These are phyloP conservation scores for Emmonsiellopsis sp. DNA, from an alignment of 2,329 filamentous ascomycete species.

Conservation along the genomic window DNA sequence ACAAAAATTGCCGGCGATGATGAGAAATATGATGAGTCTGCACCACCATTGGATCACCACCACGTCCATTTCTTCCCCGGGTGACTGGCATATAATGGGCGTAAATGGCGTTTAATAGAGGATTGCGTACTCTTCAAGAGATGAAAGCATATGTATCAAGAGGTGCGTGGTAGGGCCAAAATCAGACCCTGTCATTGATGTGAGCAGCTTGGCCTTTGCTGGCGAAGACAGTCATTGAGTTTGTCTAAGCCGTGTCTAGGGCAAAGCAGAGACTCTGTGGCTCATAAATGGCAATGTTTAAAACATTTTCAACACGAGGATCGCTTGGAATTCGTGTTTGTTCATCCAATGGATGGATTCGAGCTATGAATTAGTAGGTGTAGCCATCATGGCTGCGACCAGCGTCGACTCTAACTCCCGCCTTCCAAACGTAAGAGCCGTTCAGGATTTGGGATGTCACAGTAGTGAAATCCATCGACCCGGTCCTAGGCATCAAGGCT, in stretches of 20 bases:
- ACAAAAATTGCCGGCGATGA: neutral
- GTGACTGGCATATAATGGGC: neutral
- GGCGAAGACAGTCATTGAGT: constrained; percentile 4
- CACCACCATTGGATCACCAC: neutral
- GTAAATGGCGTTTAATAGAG: neutral
- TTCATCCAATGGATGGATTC: constrained; percentile 14
- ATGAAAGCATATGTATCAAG: constrained; percentile 5
- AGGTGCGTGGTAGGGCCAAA: neutral
- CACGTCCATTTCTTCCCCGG: neutral
- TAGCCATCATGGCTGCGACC: constrained; percentile 8
- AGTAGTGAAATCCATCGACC: neutral
- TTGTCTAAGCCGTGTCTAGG: constrained; percentile 9
- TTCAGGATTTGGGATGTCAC: constrained; percentile 3
- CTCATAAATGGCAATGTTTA: constrained; percentile 4
- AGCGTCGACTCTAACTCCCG: constrained; percentile 8
- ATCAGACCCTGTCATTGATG: constrained; percentile 7
- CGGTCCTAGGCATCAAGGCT: too few relatives aligned
- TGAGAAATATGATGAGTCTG: neutral
- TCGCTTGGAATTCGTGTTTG: constrained; percentile 2
- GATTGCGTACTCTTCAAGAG: constrained; percentile 4
- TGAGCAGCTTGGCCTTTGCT: constrained; percentile 4
- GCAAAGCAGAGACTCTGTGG: constrained; percentile 3
- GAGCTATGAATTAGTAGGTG: constrained; percentile 11
- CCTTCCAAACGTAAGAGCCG: constrained; percentile 5
- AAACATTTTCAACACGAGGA: constrained; percentile 3